Percentiles rank a stretch among this genome's conserved stretches.
These are phyloP conservation scores for Selaginella tamariscina DNA, from an alignment of 75 land plant species.

Conservation along the genomic window DNA sequence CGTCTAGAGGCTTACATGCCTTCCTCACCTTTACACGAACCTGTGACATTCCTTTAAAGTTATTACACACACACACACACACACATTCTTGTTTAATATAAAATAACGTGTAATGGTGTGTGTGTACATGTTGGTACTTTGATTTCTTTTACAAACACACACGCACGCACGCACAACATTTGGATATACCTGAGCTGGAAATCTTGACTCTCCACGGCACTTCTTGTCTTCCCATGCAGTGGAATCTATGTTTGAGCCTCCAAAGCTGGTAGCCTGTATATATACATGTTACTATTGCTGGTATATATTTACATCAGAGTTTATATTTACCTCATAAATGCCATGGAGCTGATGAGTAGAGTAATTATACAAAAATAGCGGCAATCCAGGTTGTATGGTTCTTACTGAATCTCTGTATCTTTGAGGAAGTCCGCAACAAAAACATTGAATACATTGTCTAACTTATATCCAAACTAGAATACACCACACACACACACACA, in stretches of 20 bases:
- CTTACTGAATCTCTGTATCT: conserved; percentile 92
- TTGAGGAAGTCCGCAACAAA: conserved; percentile 57
- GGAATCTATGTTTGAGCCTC: conserved; percentile 79
- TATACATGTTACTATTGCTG: no score
- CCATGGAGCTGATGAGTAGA: conserved; percentile 96
- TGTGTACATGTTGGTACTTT: no score
- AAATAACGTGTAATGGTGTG: no score
- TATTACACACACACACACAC: not conserved
- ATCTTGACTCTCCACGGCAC: conserved; percentile 75
- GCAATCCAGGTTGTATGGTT: conserved; percentile 90
- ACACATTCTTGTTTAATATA: not conserved
- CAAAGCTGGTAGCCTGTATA: conserved; percentile 67
- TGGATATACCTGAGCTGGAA: conserved; percentile 66
- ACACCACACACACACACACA: conserved; percentile 8
- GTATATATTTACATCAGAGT: not conserved
- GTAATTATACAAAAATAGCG: conserved; percentile 85
- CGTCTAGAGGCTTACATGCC: conserved; percentile 79
- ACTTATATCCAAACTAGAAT: not conserved
- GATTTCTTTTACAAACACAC: no score
- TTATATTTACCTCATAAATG: conserved; percentile 76
- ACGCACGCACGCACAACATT: no score
- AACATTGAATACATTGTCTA: not conserved
- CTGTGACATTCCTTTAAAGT: conserved; percentile 20
- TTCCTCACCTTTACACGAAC: conserved; percentile 78
- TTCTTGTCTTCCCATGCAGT: conserved; percentile 90